Evolutionary conservation across 371 early-diverging fungal genomes (phyloP).

Genomic region (Phascolomyces articulosus): DNA sequence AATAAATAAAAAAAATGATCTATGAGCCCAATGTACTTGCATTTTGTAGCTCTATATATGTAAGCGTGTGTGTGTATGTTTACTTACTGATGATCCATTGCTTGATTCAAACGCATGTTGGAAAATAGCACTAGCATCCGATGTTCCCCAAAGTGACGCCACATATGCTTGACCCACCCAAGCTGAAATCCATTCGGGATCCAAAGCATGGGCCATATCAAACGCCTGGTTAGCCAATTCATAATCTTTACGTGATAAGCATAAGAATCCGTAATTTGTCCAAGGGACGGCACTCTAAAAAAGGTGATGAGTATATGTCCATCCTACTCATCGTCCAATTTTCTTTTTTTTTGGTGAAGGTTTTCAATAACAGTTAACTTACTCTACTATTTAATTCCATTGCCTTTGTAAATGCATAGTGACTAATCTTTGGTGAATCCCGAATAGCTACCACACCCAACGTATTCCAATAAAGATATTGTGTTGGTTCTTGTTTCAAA

Average conservation of each 20-base stretch:
- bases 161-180: slow-evolving; percentile 90
- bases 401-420: slow-evolving; percentile 86
- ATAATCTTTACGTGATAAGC: slow-evolving; percentile 70
- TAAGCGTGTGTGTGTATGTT: too few relatives aligned
- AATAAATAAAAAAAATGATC: slow-evolving; percentile 4
- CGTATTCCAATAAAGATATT: slow-evolving; percentile 72
- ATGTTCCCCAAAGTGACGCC: slow-evolving; percentile 59
- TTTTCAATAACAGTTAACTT: not conserved
- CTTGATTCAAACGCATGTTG: slow-evolving; percentile 81
- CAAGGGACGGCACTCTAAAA: slow-evolving; percentile 74
- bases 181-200: slow-evolving; percentile 79
- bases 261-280: slow-evolving; percentile 89
- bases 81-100: slow-evolving; percentile 52
- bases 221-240: slow-evolving; percentile 84
- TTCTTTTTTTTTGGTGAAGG: too few relatives aligned
- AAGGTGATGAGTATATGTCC: too few relatives aligned
- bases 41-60: too few relatives aligned
- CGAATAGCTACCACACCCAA: slow-evolving; percentile 71
- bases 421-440: slow-evolving; percentile 65
- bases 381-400: slow-evolving; percentile 74
- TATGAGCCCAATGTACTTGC: too few relatives aligned
- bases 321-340: too few relatives aligned
- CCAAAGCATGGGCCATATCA: slow-evolving; percentile 71
- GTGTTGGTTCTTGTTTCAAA: slow-evolving; percentile 63
- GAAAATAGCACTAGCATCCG: slow-evolving; percentile 62